A percentile compares a stretch with the other conserved stretches of the same genome.
Conservation (phyloP, 1,284 basidiomycete genomes). For the Pseudozyma sp. region DNA sequence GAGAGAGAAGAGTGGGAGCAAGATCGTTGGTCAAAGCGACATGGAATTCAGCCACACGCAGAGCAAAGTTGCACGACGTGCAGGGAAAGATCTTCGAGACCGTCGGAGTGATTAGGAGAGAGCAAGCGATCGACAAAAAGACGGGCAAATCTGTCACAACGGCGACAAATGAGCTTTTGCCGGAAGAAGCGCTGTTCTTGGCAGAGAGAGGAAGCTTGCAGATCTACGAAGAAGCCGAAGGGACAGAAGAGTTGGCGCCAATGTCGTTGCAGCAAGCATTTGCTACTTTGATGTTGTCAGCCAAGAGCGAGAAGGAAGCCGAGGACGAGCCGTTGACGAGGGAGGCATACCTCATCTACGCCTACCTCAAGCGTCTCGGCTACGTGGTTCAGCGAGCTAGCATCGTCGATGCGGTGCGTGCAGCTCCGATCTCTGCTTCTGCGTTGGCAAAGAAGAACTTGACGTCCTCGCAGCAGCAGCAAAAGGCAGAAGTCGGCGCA, state of each 20-base stretch:
- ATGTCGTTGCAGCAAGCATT: conserved; percentile 94
- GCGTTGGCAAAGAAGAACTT: conserved; percentile 22
- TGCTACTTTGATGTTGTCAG: conserved; percentile 76
- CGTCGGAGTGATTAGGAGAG: conserved; percentile 51
- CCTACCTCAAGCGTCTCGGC: conserved; percentile 89
- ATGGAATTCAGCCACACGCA: conserved; percentile 50
- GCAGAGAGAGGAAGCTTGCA: conserved; percentile 74
- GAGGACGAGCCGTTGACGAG: conserved; percentile 78
- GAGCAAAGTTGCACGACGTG: conserved; percentile 57
- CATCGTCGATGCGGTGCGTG: conserved; percentile 47
- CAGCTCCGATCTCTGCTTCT: conserved; percentile 19
- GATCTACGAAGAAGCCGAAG: conserved; percentile 28
- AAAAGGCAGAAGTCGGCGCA: neutral
- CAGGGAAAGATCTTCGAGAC: conserved; percentile 61
- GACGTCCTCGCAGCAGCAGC: neutral
- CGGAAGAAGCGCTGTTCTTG: conserved; percentile 93
- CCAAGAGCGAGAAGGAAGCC: conserved; percentile 70
- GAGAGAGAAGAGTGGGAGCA: conserved; percentile 72
- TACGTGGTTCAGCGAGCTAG: conserved; percentile 83
- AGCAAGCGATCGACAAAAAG: neutral
- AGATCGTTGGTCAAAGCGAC: conserved; percentile 56
- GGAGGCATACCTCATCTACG: conserved; percentile 90
- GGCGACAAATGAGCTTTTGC: conserved; percentile 78
- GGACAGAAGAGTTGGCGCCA: conserved; percentile 70
- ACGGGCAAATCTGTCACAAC: conserved; percentile 22